Evolutionary conservation across 2,329 filamentous ascomycete species (phyloP), one percentile per base, ranked within the genome.

Genomic region (Proliferodiscus dingleyae): DNA sequence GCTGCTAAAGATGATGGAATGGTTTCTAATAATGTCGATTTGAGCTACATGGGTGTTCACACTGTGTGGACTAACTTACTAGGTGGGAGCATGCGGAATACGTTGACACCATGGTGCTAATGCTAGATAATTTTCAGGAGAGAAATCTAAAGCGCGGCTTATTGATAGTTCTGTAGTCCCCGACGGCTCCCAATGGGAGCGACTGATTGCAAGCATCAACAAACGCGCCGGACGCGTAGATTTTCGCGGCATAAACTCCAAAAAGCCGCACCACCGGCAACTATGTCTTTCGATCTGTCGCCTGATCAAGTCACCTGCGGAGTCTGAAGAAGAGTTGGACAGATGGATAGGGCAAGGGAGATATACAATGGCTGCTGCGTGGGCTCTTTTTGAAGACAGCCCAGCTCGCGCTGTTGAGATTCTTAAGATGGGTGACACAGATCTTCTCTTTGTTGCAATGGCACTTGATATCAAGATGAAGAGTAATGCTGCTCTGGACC

Each of bases 321-420:
- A 71, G 60, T 42, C 71, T 66, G 44, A 72, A 67, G 47, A 64
- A 59, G 52, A 71, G 62, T 50, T 80, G 64, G 53, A 67, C 28
- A 59, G 66, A 18, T 63, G 79, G 9, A 67, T 74, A 43, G 63
- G 70, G 16, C 62, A 69, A 46, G 71, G 70, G 6, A 51, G 71
- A n/a, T 78, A 86, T 59, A 89, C 88, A 40, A 87, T 85, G 72
- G 82, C 83, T 9, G 84, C 89, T 18, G 86, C 86, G 0, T 78
- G 85, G 51, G 85, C 87, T 2, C 71, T 91, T 1, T 88, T 91
- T 63, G 78, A 83, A 45, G 86, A 85, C 10, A 74, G 86, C 57
- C 81, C 76, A 24, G 74, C 81, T 32, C 72, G 82, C 43, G 86
- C 87, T 2, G 75, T 90, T 6, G 74, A 81, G 44, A 77, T 88